Evolutionary conservation across 2,329 filamentous ascomycete genomes (phyloP).

Genomic region (Hirsutella thompsonii): DNA sequence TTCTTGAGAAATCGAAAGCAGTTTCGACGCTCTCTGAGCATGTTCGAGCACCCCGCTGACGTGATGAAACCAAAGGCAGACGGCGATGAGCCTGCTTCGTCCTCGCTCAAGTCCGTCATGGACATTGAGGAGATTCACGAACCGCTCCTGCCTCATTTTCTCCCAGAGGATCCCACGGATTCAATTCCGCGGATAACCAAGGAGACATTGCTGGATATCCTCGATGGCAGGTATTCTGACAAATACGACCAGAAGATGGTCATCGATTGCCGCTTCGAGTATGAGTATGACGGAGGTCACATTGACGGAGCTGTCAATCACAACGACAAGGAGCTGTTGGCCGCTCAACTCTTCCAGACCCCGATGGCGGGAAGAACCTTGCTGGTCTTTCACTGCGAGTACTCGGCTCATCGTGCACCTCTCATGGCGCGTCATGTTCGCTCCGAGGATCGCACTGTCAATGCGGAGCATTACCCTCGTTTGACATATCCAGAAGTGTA

Average conservation of each 20-base stretch:
- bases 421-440: constrained; percentile 93
- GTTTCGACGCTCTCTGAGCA: constrained; percentile 85
- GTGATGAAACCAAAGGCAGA: constrained; percentile 65
- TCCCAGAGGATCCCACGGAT: constrained; percentile 67
- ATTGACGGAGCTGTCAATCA: constrained; percentile 90
- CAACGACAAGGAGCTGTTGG: constrained; percentile 87
- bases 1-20: constrained; percentile 71
- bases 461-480: constrained; percentile 73
- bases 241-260: constrained; percentile 72
- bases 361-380: constrained; percentile 59
- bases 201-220: constrained; percentile 69
- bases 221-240: constrained; percentile 71
- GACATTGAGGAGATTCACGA: constrained; percentile 68
- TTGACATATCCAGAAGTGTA: constrained; percentile 96
- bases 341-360: constrained; percentile 62
- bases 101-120: constrained; percentile 58
- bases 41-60: constrained; percentile 90
- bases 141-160: constrained; percentile 72
- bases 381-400: constrained; percentile 94
- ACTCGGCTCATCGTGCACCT: constrained; percentile 89
- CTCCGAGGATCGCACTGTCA: constrained; percentile 73
- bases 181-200: constrained; percentile 78
- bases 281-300: constrained; percentile 94
- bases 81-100: constrained; percentile 34
- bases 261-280: constrained; percentile 96